Percentiles rank a stretch among this genome's conserved stretches.
phyloP scores from a whole-genome alignment of 1,139 yeast species.

The Yamadazyma membranifaciens region DNA sequence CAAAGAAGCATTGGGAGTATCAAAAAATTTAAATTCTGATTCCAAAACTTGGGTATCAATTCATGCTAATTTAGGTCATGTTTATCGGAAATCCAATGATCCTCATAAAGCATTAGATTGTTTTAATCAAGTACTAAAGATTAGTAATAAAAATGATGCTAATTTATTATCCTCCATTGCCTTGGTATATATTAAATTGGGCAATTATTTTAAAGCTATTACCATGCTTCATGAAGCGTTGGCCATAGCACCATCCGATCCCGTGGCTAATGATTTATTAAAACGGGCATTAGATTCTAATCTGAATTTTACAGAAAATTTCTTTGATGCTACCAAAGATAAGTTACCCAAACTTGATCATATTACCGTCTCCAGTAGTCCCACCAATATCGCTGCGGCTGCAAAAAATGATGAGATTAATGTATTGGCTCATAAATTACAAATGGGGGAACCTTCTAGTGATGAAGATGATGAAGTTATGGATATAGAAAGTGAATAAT shows the following conservation, averaged over 20 bases:
- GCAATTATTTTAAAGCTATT: slow-evolving; percentile 64
- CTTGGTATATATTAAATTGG: slow-evolving; percentile 70
- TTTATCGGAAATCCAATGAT: slow-evolving; percentile 67
- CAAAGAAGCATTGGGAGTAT: slow-evolving; percentile 69
- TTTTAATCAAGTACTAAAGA: slow-evolving; percentile 71
- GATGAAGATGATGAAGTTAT: slow-evolving; percentile 61
- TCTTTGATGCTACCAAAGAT: slow-evolving; percentile 16
- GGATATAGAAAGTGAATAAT: slow-evolving; percentile 62
- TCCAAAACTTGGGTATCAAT: slow-evolving; percentile 85
- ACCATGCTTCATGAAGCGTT: slow-evolving; percentile 78
- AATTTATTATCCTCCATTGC: slow-evolving; percentile 85
- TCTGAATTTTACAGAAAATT: slow-evolving; percentile 27
- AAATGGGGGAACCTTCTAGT: slow-evolving; percentile 54
- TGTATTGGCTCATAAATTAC: slow-evolving; percentile 39
- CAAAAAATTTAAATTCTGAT: slow-evolving; percentile 69
- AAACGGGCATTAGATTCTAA: slow-evolving; percentile 78
- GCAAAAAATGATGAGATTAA: slow-evolving; percentile 23
- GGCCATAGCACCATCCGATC: slow-evolving; percentile 76
- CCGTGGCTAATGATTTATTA: slow-evolving; percentile 79
- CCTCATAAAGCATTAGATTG: slow-evolving; percentile 68
- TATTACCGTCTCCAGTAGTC: slow-evolving; percentile 9
- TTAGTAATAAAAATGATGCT: slow-evolving; percentile 66
- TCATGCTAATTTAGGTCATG: slow-evolving; percentile 88
- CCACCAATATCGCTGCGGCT: slow-evolving; percentile 3
- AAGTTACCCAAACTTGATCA: not conserved